A percentile compares a stretch with the other conserved stretches of the same genome.
phyloP scores from a whole-genome alignment of 2,329 filamentous ascomycete species.

The Scorias spongiosa region DNA sequence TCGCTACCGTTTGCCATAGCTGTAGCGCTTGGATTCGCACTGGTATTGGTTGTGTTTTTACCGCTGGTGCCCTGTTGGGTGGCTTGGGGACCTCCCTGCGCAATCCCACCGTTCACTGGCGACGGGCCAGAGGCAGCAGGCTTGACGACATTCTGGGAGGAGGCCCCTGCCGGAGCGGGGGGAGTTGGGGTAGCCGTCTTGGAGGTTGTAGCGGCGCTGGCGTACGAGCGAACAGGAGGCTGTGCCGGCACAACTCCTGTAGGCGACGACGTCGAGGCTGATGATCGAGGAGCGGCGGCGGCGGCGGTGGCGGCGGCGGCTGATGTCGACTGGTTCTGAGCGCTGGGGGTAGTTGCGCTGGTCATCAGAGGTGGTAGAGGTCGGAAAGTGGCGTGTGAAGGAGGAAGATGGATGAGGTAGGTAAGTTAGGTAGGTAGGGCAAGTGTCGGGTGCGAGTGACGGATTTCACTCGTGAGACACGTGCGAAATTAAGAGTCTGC shows the following conservation, averaged over 20 bases:
- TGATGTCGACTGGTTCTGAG: slow-evolving; percentile 24
- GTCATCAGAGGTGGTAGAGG: slow-evolving; percentile 38
- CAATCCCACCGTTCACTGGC: slow-evolving; percentile 63
- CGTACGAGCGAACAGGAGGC: slow-evolving; percentile 44
- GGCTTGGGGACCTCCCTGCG: slow-evolving; percentile 22
- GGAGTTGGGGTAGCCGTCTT: slow-evolving; percentile 35
- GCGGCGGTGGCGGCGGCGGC: slow-evolving; percentile 34
- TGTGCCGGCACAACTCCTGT: slow-evolving; percentile 38
- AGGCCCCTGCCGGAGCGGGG: slow-evolving; percentile 39
- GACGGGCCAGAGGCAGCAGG: slow-evolving; percentile 41
- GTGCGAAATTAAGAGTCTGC: not conserved
- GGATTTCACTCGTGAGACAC: not conserved
- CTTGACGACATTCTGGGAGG: slow-evolving; percentile 39
- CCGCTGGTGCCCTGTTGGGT: slow-evolving; percentile 20
- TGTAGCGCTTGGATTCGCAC: no score
- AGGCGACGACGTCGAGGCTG: slow-evolving; percentile 36
- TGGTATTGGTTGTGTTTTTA: slow-evolving; percentile 35
- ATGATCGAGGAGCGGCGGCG: slow-evolving; percentile 31
- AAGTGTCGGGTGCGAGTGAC: slow-evolving; percentile 3
- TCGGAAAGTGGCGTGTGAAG: slow-evolving; percentile 4
- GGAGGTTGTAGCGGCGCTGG: slow-evolving; percentile 39
- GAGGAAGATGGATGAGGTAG: not conserved
- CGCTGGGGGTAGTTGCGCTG: slow-evolving; percentile 41
- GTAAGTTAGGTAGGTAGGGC: slow-evolving; percentile 2
- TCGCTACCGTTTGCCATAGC: slow-evolving; percentile 54